phyloP scores from a whole-genome alignment of 164 flowering plant genomes.

The Vitis rotundifolia region DNA sequence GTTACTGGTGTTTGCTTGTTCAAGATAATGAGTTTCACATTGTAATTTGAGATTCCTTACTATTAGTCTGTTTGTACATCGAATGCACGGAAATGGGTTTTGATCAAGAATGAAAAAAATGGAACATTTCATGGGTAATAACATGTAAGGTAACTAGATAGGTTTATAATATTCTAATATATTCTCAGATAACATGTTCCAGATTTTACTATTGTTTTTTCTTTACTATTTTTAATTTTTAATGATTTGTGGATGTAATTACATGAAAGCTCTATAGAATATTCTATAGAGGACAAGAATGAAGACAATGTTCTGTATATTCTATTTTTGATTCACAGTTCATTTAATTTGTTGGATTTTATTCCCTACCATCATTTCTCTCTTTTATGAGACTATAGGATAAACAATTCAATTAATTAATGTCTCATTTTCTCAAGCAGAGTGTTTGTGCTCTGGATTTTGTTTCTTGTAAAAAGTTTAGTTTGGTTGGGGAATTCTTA shows the following conservation, averaged over 20 bases:
- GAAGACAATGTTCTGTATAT: slow-evolving; percentile 22
- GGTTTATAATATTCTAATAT: slow-evolving; percentile 21
- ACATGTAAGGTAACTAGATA: slow-evolving; percentile 4
- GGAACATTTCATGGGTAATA: background rate
- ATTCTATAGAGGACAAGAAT: slow-evolving; percentile 18
- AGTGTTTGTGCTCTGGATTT: too few relatives aligned
- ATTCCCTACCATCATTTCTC: slow-evolving; percentile 15
- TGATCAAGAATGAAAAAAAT: background rate
- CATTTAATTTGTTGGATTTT: slow-evolving; percentile 10
- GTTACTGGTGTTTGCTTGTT: background rate
- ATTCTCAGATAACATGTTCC: slow-evolving; percentile 15
- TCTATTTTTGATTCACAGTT: slow-evolving; percentile 28
- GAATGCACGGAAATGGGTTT: background rate
- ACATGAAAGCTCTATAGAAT: background rate
- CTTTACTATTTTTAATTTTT: slow-evolving; percentile 5
- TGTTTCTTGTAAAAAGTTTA: too few relatives aligned
- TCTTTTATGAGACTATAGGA: slow-evolving; percentile 9
- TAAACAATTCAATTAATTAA: slow-evolving; percentile 23
- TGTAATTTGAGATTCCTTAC: background rate
- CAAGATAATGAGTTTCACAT: background rate
- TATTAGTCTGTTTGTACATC: background rate
- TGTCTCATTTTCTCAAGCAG: slow-evolving; percentile 33
- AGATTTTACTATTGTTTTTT: slow-evolving; percentile 19
- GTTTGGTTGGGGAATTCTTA: too few relatives aligned
- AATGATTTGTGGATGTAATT: slow-evolving; percentile 1